phyloP scores from a whole-genome alignment of 306 rosid species.

The Pyrus bretschneideri region DNA sequence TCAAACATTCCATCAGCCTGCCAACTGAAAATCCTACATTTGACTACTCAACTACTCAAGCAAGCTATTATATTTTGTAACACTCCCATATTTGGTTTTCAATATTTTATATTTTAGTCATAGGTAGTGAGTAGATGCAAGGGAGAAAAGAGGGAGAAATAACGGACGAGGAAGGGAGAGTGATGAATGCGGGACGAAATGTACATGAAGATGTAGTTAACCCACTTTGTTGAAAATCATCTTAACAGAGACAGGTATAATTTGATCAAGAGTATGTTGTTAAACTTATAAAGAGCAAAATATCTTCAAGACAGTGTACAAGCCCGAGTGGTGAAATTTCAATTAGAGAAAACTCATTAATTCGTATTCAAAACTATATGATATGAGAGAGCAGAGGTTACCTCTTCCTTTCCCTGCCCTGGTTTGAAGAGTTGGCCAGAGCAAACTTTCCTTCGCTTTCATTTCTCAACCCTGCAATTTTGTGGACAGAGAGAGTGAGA shows the following conservation, averaged over 20 bases:
- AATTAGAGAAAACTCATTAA: slow-evolving; percentile 4
- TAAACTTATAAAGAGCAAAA: neutral
- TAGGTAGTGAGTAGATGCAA: neutral
- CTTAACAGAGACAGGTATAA: neutral
- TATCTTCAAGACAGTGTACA: neutral
- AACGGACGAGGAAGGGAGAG: neutral
- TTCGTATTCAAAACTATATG: neutral
- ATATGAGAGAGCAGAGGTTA: slow-evolving; percentile 26
- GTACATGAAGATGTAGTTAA: neutral
- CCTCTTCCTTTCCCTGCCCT: slow-evolving; percentile 48
- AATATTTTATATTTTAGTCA: neutral
- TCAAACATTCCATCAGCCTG: neutral
- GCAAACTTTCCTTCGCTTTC: slow-evolving; percentile 32
- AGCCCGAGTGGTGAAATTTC: neutral
- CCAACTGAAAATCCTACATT: neutral
- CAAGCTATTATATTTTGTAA: neutral
- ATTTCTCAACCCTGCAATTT: slow-evolving; percentile 41
- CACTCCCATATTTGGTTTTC: neutral
- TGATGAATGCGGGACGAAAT: neutral
- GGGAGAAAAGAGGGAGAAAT: neutral
- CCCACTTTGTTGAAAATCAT: neutral
- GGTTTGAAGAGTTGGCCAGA: slow-evolving; percentile 13
- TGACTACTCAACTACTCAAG: neutral
- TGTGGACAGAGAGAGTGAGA: neutral
- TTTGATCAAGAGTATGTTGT: neutral